Conservation (phyloP, 805 yeast genomes). For the Suhomyces pyralidae region DNA sequence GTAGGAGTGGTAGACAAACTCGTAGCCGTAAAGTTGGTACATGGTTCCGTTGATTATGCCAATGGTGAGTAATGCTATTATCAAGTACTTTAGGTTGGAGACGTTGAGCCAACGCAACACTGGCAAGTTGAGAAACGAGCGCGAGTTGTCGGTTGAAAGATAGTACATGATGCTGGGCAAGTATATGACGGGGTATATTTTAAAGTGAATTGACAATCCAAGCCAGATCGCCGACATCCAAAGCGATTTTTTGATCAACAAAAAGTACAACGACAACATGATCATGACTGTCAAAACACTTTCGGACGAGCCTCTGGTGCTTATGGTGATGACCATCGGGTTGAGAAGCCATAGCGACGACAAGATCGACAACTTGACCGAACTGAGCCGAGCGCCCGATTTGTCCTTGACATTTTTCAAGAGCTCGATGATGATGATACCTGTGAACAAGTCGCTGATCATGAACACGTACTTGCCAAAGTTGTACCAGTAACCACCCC, state of each 20-base stretch:
- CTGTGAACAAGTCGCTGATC: slow-evolving; percentile 77
- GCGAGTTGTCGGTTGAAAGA: slow-evolving; percentile 24
- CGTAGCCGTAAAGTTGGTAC: slow-evolving; percentile 69
- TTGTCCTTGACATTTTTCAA: slow-evolving; percentile 16
- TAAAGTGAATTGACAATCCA: slow-evolving; percentile 86
- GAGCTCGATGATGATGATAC: slow-evolving; percentile 47
- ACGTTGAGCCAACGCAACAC: slow-evolving; percentile 39
- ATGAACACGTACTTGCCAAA: slow-evolving; percentile 83
- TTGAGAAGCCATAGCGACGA: slow-evolving; percentile 80
- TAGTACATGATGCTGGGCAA: slow-evolving; percentile 64
- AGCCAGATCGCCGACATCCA: slow-evolving; percentile 43
- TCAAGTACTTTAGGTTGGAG: slow-evolving; percentile 23
- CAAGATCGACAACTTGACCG: slow-evolving; percentile 36
- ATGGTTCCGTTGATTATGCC: slow-evolving; percentile 49
- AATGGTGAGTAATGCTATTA: slow-evolving; percentile 44
- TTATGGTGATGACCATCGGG: slow-evolving; percentile 92
- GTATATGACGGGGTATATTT: slow-evolving; percentile 88
- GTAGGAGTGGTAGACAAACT: slow-evolving; percentile 74
- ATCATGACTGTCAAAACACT: slow-evolving; percentile 80
- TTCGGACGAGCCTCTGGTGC: slow-evolving; percentile 92
- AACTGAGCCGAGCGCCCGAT: slow-evolving; percentile 22
- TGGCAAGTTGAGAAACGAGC: slow-evolving; percentile 22
- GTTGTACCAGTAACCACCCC: slow-evolving; percentile 39
- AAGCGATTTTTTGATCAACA: slow-evolving; percentile 31
- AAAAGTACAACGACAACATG: slow-evolving; percentile 51